Evolutionary conservation across 2,329 filamentous ascomycete genomes (phyloP).

Genomic region (Exophiala sideris): DNA sequence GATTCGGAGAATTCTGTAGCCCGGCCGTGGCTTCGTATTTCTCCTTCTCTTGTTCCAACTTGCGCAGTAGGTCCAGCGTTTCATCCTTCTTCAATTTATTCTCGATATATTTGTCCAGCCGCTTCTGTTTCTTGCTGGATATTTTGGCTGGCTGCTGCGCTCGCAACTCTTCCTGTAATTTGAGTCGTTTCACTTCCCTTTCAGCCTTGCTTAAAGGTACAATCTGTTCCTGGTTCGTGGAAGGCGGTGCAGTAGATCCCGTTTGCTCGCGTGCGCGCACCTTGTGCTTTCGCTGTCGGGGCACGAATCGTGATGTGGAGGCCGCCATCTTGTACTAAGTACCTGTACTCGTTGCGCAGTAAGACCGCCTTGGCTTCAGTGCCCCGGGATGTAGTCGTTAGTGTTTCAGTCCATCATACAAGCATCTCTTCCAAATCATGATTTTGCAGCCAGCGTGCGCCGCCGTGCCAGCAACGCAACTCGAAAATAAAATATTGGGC

Average conservation of each 20-base stretch:
- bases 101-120: conserved; percentile 71
- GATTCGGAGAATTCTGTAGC: conserved; percentile 70
- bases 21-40: conserved; percentile 66
- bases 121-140: conserved; percentile 63
- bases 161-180: conserved; percentile 53
- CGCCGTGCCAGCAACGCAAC: not conserved
- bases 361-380: too few species aligned
- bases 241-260: conserved; percentile 4
- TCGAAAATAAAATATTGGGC: conserved; percentile 3
- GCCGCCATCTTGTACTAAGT: not conserved
- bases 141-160: conserved; percentile 53
- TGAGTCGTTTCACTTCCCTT: conserved; percentile 51
- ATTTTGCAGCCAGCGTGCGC: not conserved
- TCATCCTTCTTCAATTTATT: conserved; percentile 94
- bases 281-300: conserved; percentile 59
- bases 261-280: conserved; percentile 34
- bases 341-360: too few species aligned
- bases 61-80: conserved; percentile 76
- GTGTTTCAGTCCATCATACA: too few species aligned
- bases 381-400: too few species aligned
- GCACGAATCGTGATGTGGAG: conserved; percentile 49
- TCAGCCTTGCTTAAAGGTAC: conserved; percentile 44
- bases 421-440: not conserved
- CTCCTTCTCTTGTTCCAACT: conserved; percentile 71
- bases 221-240: conserved; percentile 20